phyloP scores from a whole-genome alignment of 2,329 filamentous ascomycete genomes.

The Apiospora kogelbergensis region DNA sequence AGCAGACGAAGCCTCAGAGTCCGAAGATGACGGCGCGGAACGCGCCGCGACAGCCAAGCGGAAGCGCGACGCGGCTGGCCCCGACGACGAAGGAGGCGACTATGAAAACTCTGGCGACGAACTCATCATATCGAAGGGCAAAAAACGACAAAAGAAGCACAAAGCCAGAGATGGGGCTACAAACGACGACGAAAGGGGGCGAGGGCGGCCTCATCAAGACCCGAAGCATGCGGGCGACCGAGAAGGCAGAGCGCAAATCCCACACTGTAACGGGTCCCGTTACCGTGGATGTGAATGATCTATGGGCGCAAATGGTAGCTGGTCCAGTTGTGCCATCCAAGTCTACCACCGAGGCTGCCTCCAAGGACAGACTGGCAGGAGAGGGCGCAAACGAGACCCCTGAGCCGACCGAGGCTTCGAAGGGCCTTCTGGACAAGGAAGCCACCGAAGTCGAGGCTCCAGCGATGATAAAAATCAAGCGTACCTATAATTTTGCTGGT shows the following conservation, averaged over 20 bases:
- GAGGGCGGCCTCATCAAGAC: slow-evolving; percentile 71
- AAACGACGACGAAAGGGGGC: slow-evolving; percentile 55
- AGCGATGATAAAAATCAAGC: slow-evolving; percentile 62
- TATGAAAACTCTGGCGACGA: slow-evolving; percentile 74
- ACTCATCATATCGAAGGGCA: slow-evolving; percentile 62
- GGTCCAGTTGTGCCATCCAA: slow-evolving; percentile 36
- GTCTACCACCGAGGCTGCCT: slow-evolving; percentile 6
- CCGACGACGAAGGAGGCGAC: slow-evolving; percentile 44
- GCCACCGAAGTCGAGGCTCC: slow-evolving; percentile 24
- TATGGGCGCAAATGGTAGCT: slow-evolving; percentile 68
- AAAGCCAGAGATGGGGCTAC: slow-evolving; percentile 44
- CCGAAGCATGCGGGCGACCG: slow-evolving; percentile 65
- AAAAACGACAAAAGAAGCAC: slow-evolving; percentile 49
- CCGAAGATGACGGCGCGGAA: slow-evolving; percentile 36
- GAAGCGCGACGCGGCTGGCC: slow-evolving; percentile 30
- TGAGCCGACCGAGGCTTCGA: slow-evolving; percentile 16
- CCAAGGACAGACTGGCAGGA: neutral
- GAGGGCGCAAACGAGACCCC: neutral
- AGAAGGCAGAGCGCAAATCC: slow-evolving; percentile 60
- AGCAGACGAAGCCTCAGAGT: slow-evolving; percentile 51
- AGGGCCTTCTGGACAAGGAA: slow-evolving; percentile 11
- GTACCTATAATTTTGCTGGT: slow-evolving; percentile 74
- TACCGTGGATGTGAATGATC: slow-evolving; percentile 69
- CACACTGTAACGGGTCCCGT: slow-evolving; percentile 56
- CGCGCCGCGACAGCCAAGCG: slow-evolving; percentile 27